Evolutionary conservation across 1,139 yeast species (phyloP).

Genomic region (Hyphopichia burtonii): DNA sequence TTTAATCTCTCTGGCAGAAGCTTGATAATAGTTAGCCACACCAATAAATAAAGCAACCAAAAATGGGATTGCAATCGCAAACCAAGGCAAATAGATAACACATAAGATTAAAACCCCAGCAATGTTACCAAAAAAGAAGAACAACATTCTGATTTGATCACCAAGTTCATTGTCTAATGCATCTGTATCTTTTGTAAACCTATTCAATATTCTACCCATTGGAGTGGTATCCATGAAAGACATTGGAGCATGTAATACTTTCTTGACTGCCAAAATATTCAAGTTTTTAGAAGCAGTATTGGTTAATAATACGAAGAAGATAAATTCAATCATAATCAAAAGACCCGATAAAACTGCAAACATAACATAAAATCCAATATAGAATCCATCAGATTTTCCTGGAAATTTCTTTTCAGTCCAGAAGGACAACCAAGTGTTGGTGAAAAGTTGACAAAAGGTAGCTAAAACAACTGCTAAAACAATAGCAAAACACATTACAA

Average conservation of each 20-base stretch:
- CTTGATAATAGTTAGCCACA: slow-evolving; percentile 54
- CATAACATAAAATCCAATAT: slow-evolving; percentile 71
- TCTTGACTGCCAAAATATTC: slow-evolving; percentile 52
- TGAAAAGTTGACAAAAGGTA: slow-evolving; percentile 62
- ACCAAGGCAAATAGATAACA: slow-evolving; percentile 73
- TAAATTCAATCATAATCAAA: slow-evolving; percentile 42
- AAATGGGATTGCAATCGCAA: slow-evolving; percentile 48
- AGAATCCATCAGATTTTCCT: slow-evolving; percentile 48
- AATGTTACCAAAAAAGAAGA: slow-evolving; percentile 54
- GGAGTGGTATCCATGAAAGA: slow-evolving; percentile 61
- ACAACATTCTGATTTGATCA: slow-evolving; percentile 54
- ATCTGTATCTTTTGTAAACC: slow-evolving; percentile 82
- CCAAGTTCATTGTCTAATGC: slow-evolving; percentile 76
- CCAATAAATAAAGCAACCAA: slow-evolving; percentile 33
- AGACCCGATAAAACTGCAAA: slow-evolving; percentile 42
- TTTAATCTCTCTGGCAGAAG: slow-evolving; percentile 77
- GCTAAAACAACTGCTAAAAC: slow-evolving; percentile 30
- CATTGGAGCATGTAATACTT: slow-evolving; percentile 64
- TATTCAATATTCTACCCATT: slow-evolving; percentile 59
- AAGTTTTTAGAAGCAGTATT: slow-evolving; percentile 47
- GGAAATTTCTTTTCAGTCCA: slow-evolving; percentile 68
- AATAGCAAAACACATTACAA: slow-evolving; percentile 18
- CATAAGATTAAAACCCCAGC: slow-evolving; percentile 68
- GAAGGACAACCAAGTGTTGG: slow-evolving; percentile 82
- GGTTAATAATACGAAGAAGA: slow-evolving; percentile 48